Evolutionary conservation across 345 rosid genomes (phyloP), one percentile per base, ranked within the genome.

Genomic region (Lumnitzera racemosa): DNA sequence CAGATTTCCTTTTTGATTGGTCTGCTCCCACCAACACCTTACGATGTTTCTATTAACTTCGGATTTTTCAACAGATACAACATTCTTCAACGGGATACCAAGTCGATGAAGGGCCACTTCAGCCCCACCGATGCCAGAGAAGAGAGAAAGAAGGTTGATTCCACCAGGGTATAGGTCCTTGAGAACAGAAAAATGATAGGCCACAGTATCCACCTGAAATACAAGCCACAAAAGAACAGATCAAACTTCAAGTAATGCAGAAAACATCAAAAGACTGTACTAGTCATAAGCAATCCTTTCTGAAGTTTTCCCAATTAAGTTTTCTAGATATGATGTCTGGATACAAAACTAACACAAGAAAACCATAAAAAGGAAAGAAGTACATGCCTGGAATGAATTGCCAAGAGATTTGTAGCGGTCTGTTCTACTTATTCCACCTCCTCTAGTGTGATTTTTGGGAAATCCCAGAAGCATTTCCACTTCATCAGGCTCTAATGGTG

Each of bases 101-200:
- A 89, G 92, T 43, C 88, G 79, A 59, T 89, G 83, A 16, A 92
- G 80, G 12, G 98, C 96, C 51, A 92, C 97, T 72, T 92, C 96
- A 0, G 84, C 98, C 27, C 97, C 98, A 15, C 98, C 98, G 16
- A 92, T 92, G 13, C 98, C 98, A 12, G 97, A 81, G 74, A 92
- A 92, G 24, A 92, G 89, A 5, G 96, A 92, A 15, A 92, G 82
- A 9, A 89, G 63, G 61, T 78, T 89, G 55, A 92, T 63, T 15
- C 97, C 98, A 16, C 41, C 25, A 0, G 97, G 96, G 70, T 66
- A 92, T 67, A 81, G 24, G 10, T 77, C 74, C 48, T 80, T 92
- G 57, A 92, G 55, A 3, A 72, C 91, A 3, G 97, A 89, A 0
- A 87, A 74, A 61, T 92, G 97, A 59, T 85, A 92, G 2, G 98